These are phyloP conservation scores for Eutrema japonicum DNA, from an alignment of 345 rosid genomes.

Conservation along the genomic window DNA sequence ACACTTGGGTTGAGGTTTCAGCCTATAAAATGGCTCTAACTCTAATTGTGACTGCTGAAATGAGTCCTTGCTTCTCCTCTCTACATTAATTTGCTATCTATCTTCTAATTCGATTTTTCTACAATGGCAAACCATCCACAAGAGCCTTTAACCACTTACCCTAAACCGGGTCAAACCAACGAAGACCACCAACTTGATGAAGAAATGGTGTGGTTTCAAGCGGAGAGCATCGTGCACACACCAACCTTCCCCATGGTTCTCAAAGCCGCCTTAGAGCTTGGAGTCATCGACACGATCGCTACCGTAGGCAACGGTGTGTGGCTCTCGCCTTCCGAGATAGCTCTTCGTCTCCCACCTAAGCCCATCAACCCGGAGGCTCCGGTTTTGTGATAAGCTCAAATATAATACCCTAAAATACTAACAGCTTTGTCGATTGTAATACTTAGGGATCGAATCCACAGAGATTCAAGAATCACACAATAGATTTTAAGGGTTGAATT, in stretches of 20 bases:
- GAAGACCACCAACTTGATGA: constrained; percentile 4
- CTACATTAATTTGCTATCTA: background rate
- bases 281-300: constrained; percentile 52
- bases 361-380: too few relatives aligned
- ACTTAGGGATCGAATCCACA: too few relatives aligned
- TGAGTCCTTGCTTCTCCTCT: background rate
- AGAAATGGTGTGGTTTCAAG: constrained; percentile 14
- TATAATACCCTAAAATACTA: too few relatives aligned
- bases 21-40: background rate
- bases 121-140: constrained; percentile 3
- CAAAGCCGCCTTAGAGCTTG: constrained; percentile 54
- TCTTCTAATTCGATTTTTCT: background rate
- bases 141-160: background rate
- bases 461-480: too few relatives aligned
- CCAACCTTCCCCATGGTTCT: constrained; percentile 54
- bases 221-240: constrained; percentile 22
- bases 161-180: background rate
- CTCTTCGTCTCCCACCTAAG: too few relatives aligned
- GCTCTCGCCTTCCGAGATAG: constrained; percentile 19
- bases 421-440: too few relatives aligned
- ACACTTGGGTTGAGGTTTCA: too few relatives aligned
- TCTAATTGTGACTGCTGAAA: background rate
- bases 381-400: too few relatives aligned
- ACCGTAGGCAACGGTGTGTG: constrained; percentile 37
- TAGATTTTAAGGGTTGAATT: too few relatives aligned